These are phyloP conservation scores for Backusella morwellensis DNA, from an alignment of 192 early-diverging fungal species.

Conservation along the genomic window DNA sequence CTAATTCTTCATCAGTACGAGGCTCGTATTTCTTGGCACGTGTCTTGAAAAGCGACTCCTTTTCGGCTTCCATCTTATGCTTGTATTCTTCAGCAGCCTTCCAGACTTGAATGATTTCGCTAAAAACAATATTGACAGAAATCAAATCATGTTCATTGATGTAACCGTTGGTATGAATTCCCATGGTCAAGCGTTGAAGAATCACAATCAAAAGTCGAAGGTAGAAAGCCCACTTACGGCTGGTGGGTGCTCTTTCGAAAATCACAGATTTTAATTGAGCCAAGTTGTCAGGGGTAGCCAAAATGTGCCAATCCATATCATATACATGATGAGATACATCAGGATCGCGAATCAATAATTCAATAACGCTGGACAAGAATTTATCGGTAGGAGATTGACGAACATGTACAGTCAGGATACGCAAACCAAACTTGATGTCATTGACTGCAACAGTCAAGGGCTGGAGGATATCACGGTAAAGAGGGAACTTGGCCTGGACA, in stretches of 20 bases:
- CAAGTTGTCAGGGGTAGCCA: constrained; percentile 39
- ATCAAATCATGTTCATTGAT: constrained; percentile 39
- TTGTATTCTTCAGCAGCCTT: constrained; percentile 58
- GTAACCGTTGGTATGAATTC: constrained; percentile 39
- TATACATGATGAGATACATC: constrained; percentile 34
- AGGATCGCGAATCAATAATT: constrained; percentile 37
- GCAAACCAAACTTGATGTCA: constrained; percentile 75
- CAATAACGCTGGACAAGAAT: constrained; percentile 32
- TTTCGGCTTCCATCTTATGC: constrained; percentile 45
- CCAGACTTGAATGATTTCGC: constrained; percentile 61
- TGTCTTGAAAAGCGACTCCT: constrained; percentile 54
- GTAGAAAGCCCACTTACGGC: constrained; percentile 50
- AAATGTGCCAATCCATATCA: constrained; percentile 40
- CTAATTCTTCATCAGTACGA: constrained; percentile 60
- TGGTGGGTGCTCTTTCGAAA: constrained; percentile 38
- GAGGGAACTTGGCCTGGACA: constrained; percentile 63
- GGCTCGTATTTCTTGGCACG: constrained; percentile 50
- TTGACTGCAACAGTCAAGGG: constrained; percentile 67
- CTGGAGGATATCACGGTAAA: constrained; percentile 75
- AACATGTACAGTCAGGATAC: constrained; percentile 41
- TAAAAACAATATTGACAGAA: constrained; percentile 50
- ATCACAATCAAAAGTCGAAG: constrained; percentile 48
- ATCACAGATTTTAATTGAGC: constrained; percentile 41
- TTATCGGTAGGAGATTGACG: constrained; percentile 6
- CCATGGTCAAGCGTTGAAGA: constrained; percentile 42